Conservation (phyloP, 2,329 filamentous ascomycete genomes). For the Verticillium klebahnii region DNA sequence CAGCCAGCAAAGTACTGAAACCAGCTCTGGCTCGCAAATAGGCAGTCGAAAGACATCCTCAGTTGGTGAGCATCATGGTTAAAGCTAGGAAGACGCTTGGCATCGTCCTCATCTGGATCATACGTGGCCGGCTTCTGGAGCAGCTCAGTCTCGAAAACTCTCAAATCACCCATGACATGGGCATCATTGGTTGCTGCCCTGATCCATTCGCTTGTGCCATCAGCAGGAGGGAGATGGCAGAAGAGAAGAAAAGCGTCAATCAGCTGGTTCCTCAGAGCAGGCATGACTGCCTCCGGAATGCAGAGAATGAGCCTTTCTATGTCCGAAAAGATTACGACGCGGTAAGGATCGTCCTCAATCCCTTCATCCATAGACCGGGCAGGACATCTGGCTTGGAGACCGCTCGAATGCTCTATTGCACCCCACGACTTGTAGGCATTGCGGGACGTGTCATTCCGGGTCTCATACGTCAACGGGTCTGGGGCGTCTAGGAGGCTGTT, state of each 20-base stretch:
- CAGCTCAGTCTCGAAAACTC: constrained; percentile 4
- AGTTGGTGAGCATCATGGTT: constrained; percentile 20
- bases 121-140: constrained; percentile 5
- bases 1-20: constrained; percentile 36
- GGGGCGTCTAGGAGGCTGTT: constrained; percentile 33
- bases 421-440: constrained; percentile 50
- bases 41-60: constrained; percentile 40
- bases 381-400: constrained; percentile 50
- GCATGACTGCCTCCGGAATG: constrained; percentile 34
- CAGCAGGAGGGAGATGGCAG: constrained; percentile 54
- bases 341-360: constrained; percentile 75
- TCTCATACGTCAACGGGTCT: constrained; percentile 25
- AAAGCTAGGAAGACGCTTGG: constrained; percentile 17
- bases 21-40: constrained; percentile 44
- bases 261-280: constrained; percentile 38
- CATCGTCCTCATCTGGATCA: constrained; percentile 4
- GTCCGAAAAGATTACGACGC: constrained; percentile 77
- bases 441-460: constrained; percentile 20
- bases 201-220: constrained; percentile 20
- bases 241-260: constrained; percentile 70
- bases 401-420: constrained; percentile 46
- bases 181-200: constrained; percentile 23
- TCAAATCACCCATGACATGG: constrained; percentile 1
- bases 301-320: constrained; percentile 58
- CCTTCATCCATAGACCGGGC: constrained; percentile 71